Evolutionary conservation across 805 yeast species (phyloP).

Genomic region (Vanderwaltozyma polyspora): DNA sequence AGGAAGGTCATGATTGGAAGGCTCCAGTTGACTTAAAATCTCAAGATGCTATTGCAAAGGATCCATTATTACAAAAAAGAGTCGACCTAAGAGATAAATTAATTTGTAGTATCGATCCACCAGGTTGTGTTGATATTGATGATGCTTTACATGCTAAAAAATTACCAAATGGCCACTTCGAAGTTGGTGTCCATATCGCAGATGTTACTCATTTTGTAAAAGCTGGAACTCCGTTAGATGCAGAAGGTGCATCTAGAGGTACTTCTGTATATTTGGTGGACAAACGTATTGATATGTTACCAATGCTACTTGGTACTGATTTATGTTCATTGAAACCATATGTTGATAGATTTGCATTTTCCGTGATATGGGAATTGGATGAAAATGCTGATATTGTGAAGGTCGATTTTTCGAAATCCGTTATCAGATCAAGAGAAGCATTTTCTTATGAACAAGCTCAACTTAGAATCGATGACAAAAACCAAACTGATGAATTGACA

Average conservation of each 20-base stretch:
- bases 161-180: slow-evolving; percentile 87
- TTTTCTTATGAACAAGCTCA: slow-evolving; percentile 94
- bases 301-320: slow-evolving; percentile 88
- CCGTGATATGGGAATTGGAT: slow-evolving; percentile 92
- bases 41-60: slow-evolving; percentile 42
- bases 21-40: slow-evolving; percentile 58
- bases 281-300: slow-evolving; percentile 97
- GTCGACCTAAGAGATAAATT: slow-evolving; percentile 78
- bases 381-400: slow-evolving; percentile 73
- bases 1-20: slow-evolving; percentile 87
- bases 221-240: slow-evolving; percentile 82
- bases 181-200: slow-evolving; percentile 98
- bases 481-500: slow-evolving; percentile 74
- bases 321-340: slow-evolving; percentile 89
- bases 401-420: slow-evolving; percentile 72
- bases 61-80: slow-evolving; percentile 44
- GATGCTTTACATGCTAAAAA: slow-evolving; percentile 86
- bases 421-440: slow-evolving; percentile 85
- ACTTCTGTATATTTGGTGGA: slow-evolving; percentile 95
- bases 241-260: slow-evolving; percentile 94
- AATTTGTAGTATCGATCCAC: slow-evolving; percentile 95
- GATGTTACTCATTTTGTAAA: slow-evolving; percentile 97
- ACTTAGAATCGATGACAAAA: slow-evolving; percentile 68
- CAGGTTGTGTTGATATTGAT: slow-evolving; percentile 96
- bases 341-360: slow-evolving; percentile 91